Evolutionary conservation across 1,284 basidiomycete species (phyloP), one percentile per base, ranked within the genome.

Genomic region (Fistulinella cinereoalba): DNA sequence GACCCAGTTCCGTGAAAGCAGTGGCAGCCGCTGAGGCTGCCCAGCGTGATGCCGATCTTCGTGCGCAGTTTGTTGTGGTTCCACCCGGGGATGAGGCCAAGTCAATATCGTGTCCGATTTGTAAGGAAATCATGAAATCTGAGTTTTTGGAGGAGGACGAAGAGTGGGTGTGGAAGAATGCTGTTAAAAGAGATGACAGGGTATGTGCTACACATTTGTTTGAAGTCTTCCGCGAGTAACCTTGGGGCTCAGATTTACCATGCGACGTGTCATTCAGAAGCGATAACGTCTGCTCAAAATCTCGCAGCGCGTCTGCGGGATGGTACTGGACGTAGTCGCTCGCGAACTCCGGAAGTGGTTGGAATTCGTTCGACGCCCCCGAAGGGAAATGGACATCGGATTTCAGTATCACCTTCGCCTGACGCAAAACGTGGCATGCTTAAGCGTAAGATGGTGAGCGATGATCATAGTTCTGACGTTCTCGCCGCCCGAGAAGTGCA

Each of bases 161-260:
- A 71, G 97, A 98, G 57, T 99, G 96, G 95, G 88, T 98, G 16
- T 99, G 94, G 92, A 80, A 79, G 60, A 97, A 99, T 64, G 93
- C 95, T 0, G 74, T 94, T 21, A 80, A 79, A 64, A 84, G 86
- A 47, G 88, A 94, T 52, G 87, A 87, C 46, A 80, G 79, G 72
- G 92, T 92, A 67, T 52, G 88, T 73, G 34, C 40, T 36, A 16
- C 3, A 25, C 37, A 49, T 41, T 49, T 51, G 19, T 40, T 12
- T 9, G 18, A 32, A 27, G 9, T 7, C 23, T 28, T 38, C 13
- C 28, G 34, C 41, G 33, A 16, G 28, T 49, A 16, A 49, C 33
- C 10, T 31, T 37, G n/a, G n/a, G 32, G 12, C 32, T 15, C 55
- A 90, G 83, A 80, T 95, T 60, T 96, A 84, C 64, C 93, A 97